These are phyloP conservation scores for Taphrina confusa DNA, from an alignment of 1,139 yeast genomes.

Conservation along the genomic window DNA sequence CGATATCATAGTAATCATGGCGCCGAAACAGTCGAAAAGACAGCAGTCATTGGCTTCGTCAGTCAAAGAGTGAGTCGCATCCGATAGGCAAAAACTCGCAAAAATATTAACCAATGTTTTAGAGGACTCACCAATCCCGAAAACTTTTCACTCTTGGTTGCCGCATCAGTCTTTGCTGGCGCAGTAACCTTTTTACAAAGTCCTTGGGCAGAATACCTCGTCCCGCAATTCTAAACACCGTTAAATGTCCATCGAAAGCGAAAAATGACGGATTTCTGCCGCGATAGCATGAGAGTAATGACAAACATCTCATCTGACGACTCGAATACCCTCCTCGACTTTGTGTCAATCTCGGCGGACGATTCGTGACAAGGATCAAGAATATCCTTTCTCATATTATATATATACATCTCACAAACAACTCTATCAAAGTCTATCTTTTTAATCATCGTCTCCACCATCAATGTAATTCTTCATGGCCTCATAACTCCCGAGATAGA, in stretches of 20 bases:
- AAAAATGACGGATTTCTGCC: too few relatives aligned
- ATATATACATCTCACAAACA: too few relatives aligned
- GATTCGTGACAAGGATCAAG: too few relatives aligned
- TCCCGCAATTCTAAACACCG: constrained; percentile 29
- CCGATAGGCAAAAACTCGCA: neutral
- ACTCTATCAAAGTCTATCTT: too few relatives aligned
- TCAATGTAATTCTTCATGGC: constrained; percentile 35
- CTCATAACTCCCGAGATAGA: constrained; percentile 78
- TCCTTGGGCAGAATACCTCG: constrained; percentile 34
- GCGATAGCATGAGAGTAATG: constrained; percentile 10
- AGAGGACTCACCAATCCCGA: constrained; percentile 27
- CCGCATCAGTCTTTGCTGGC: constrained; percentile 29
- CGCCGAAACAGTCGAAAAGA: constrained; percentile 26
- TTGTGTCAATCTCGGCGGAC: too few relatives aligned
- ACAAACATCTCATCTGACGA: constrained; percentile 6
- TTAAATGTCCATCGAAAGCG: too few relatives aligned
- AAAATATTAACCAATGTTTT: neutral
- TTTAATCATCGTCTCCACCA: neutral
- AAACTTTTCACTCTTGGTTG: constrained; percentile 25
- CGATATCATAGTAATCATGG: constrained; percentile 6
- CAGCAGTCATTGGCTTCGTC: constrained; percentile 23
- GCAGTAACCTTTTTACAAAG: constrained; percentile 32
- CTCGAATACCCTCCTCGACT: too few relatives aligned
- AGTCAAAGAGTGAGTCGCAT: constrained; percentile 8
- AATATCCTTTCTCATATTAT: too few relatives aligned